These are phyloP conservation scores for Talaromyces rugulosus DNA, from an alignment of 2,329 filamentous ascomycete species.

Conservation along the genomic window DNA sequence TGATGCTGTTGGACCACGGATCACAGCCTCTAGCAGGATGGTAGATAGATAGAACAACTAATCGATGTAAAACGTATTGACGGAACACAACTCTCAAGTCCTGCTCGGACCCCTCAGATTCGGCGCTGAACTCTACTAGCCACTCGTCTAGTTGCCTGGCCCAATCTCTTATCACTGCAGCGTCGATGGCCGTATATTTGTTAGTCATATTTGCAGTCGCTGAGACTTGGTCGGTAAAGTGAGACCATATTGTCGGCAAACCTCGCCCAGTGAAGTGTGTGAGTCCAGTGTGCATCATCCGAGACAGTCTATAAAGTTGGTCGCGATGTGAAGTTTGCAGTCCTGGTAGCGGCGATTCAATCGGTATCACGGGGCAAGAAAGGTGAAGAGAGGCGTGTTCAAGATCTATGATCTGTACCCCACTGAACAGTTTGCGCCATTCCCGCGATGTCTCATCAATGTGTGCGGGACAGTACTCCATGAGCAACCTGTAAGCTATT, in stretches of 20 bases:
- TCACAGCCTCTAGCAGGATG: slow-evolving; percentile 12
- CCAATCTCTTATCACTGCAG: slow-evolving; percentile 12
- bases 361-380: slow-evolving; percentile 13
- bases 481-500: slow-evolving; percentile 9
- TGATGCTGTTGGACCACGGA: slow-evolving; percentile 12
- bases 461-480: slow-evolving; percentile 11
- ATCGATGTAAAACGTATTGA: slow-evolving; percentile 14
- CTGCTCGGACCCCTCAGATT: slow-evolving; percentile 7
- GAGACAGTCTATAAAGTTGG: slow-evolving; percentile 12
- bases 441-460: slow-evolving; percentile 11
- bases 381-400: slow-evolving; percentile 14
- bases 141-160: slow-evolving; percentile 12
- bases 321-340: slow-evolving; percentile 10
- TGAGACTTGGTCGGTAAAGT: slow-evolving; percentile 5
- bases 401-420: slow-evolving; percentile 12
- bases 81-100: slow-evolving; percentile 12
- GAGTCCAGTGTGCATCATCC: slow-evolving; percentile 13
- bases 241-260: slow-evolving; percentile 13
- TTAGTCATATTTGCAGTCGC: background rate
- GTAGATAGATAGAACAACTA: slow-evolving; percentile 14
- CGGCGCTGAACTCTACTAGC: slow-evolving; percentile 11
- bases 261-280: slow-evolving; percentile 13
- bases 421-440: slow-evolving; percentile 14
- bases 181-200: slow-evolving; percentile 8
- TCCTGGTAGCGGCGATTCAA: slow-evolving; percentile 11